Percentiles rank a stretch among this genome's conserved stretches.
These are phyloP conservation scores for Quercus rubra DNA, from an alignment of 306 rosid genomes.

Conservation along the genomic window DNA sequence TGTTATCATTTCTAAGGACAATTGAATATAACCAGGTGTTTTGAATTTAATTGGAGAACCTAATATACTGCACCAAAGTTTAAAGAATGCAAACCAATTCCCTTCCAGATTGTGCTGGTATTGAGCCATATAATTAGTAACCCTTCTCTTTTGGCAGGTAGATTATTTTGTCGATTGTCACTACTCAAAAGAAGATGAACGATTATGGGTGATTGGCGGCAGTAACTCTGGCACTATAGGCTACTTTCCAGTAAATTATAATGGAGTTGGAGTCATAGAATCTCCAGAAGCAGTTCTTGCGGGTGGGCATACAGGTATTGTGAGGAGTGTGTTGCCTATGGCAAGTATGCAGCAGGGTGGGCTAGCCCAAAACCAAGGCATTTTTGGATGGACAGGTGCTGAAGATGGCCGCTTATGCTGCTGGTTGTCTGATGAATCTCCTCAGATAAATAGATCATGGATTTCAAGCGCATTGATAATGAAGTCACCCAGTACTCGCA, in stretches of 20 bases:
- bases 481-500: conserved; percentile 46
- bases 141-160: conserved; percentile 46
- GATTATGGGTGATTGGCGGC: conserved; percentile 84
- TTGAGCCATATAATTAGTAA: not conserved
- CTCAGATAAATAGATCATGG: conserved; percentile 58
- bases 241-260: conserved; percentile 67
- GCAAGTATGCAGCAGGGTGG: conserved; percentile 36
- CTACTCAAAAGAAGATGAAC: conserved; percentile 59
- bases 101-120: not conserved
- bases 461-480: conserved; percentile 60
- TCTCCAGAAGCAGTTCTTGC: conserved; percentile 79
- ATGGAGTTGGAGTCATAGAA: conserved; percentile 47
- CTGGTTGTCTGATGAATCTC: conserved; percentile 68
- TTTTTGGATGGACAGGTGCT: conserved; percentile 96
- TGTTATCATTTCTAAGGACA: no score
- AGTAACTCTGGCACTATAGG: conserved; percentile 67
- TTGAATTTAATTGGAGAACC: no score
- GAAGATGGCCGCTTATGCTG: conserved; percentile 95
- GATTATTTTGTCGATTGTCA: conserved; percentile 89
- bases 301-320: conserved; percentile 72
- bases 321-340: conserved; percentile 69
- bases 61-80: not conserved
- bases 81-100: not conserved
- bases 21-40: no score
- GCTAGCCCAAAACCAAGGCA: conserved; percentile 37